Evolutionary conservation across 306 rosid species (phyloP).

Genomic region (Cyamopsis tetragonoloba): DNA sequence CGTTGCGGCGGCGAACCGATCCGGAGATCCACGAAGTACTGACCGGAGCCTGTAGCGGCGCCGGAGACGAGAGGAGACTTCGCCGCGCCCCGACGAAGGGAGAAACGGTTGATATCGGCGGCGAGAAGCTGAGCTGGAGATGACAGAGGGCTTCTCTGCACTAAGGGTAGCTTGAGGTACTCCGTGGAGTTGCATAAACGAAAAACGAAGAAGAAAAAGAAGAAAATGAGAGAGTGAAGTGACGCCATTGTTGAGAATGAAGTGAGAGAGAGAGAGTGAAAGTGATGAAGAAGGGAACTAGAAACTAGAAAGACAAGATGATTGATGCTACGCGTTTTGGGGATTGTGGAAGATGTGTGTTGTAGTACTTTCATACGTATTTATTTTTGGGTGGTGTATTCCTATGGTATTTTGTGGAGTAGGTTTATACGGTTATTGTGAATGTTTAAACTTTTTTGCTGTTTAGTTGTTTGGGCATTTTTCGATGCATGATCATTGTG

Average conservation of each 20-base stretch:
- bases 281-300: background rate
- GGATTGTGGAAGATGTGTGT: background rate
- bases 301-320: background rate
- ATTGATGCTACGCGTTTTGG: conserved; percentile 3
- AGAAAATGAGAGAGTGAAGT: background rate
- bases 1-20: conserved; percentile 67
- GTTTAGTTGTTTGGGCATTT: background rate
- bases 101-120: conserved; percentile 54
- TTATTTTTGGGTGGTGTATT: background rate
- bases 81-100: background rate
- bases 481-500: background rate
- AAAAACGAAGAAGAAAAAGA: conserved; percentile 15
- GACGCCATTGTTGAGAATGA: conserved; percentile 27
- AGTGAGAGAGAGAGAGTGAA: background rate
- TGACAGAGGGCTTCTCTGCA: conserved; percentile 34
- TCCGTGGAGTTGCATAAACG: conserved; percentile 9
- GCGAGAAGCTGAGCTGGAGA: conserved; percentile 50
- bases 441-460: background rate
- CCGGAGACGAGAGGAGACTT: conserved; percentile 60
- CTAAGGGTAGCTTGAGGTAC: conserved; percentile 46
- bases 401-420: background rate
- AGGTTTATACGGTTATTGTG: background rate
- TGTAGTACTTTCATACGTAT: background rate
- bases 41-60: conserved; percentile 68
- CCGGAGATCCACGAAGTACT: conserved; percentile 63